Evolutionary conservation across 176 grass and related monocot genomes (phyloP).

Genomic region (Oryza longistaminata): DNA sequence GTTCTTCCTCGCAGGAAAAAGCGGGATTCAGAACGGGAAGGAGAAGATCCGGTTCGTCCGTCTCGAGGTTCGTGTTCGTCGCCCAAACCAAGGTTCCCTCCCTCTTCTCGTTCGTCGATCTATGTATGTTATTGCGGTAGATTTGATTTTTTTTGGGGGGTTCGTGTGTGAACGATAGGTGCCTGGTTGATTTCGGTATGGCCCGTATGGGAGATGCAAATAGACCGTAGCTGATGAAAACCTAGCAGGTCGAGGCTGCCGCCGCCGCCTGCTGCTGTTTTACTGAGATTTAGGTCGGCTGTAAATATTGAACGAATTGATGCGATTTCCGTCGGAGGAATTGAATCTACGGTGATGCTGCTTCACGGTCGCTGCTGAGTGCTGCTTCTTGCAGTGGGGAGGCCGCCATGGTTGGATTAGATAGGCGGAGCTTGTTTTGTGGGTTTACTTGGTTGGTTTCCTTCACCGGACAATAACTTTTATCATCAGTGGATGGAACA

Average conservation of each 20-base stretch:
- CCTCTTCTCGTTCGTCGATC: neutral
- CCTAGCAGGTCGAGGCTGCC: neutral
- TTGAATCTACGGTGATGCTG: neutral
- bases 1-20: neutral
- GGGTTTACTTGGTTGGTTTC: neutral
- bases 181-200: neutral
- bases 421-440: neutral
- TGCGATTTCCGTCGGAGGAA: neutral
- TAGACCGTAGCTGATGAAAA: neutral
- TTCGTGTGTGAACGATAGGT: neutral
- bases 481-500: neutral
- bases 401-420: neutral
- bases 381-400: neutral
- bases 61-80: constrained; percentile 6
- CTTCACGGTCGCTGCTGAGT: neutral
- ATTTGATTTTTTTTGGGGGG: neutral
- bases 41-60: neutral
- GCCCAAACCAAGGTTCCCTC: neutral
- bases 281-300: neutral
- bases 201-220: neutral
- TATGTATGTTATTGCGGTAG: neutral
- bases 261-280: neutral
- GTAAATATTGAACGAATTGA: neutral
- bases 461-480: neutral
- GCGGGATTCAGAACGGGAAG: neutral